Percentiles rank a stretch among this genome's conserved stretches.
Evolutionary conservation across 495 filamentous ascomycete species (phyloP).

Genomic region (Talaromyces wortmannii): DNA sequence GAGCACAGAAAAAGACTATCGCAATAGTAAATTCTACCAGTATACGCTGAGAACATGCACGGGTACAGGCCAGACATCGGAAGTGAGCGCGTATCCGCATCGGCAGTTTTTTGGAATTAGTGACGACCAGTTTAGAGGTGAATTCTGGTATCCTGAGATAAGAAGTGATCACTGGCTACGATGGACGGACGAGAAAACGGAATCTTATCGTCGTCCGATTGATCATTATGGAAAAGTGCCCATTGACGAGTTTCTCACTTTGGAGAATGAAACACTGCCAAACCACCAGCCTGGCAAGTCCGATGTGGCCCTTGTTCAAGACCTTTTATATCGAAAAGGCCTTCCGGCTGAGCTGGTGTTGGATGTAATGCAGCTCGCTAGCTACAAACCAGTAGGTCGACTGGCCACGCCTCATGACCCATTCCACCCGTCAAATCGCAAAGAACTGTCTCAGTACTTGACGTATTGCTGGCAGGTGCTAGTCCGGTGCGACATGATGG

Average conservation of each 20-base stretch:
- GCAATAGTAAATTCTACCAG: constrained; percentile 13
- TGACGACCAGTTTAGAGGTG: neutral
- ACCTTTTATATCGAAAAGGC: constrained; percentile 3
- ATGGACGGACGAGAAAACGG: neutral
- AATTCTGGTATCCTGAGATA: neutral
- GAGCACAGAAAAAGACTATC: constrained; percentile 10
- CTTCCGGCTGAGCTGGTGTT: constrained; percentile 10
- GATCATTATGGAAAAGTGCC: constrained; percentile 4
- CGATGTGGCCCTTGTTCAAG: neutral
- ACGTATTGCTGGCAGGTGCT: constrained; percentile 14
- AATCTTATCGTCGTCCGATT: no score
- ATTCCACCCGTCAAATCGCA: constrained; percentile 11
- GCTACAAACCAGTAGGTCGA: constrained; percentile 2
- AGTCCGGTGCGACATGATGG: constrained; percentile 16
- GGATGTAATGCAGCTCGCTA: constrained; percentile 9
- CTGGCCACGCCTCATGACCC: constrained; percentile 11
- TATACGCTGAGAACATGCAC: neutral
- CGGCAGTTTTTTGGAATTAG: neutral
- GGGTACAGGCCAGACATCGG: neutral
- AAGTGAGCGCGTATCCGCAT: neutral
- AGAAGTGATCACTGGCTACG: neutral
- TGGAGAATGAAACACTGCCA: neutral
- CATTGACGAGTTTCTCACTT: constrained; percentile 6
- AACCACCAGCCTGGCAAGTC: neutral
- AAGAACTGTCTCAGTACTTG: constrained; percentile 7